Evolutionary conservation across 2,329 filamentous ascomycete genomes (phyloP).

Genomic region (Penicillium sp.): DNA sequence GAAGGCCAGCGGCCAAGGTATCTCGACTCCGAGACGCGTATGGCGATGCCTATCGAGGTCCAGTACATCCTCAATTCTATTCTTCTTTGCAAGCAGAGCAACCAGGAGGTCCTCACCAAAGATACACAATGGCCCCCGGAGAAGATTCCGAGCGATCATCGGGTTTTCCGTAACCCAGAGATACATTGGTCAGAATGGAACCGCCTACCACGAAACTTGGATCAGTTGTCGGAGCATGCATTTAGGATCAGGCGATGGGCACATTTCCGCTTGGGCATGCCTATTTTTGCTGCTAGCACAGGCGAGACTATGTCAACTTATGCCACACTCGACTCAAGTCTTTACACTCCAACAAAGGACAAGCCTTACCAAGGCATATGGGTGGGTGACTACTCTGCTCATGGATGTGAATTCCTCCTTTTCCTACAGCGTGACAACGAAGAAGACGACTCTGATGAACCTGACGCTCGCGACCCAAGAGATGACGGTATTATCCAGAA

Average conservation of each 20-base stretch:
- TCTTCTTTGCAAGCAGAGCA: conserved; percentile 61
- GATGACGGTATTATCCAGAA: conserved; percentile 58
- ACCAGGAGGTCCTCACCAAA: conserved; percentile 50
- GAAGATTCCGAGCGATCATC: conserved; percentile 67
- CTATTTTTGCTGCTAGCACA: conserved; percentile 29
- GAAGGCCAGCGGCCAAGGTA: conserved; percentile 26
- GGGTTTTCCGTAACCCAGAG: conserved; percentile 58
- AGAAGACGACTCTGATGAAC: conserved; percentile 45
- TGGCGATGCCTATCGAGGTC: conserved; percentile 59
- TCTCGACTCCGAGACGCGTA: conserved; percentile 52
- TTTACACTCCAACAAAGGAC: conserved; percentile 79
- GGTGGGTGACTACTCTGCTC: conserved; percentile 86
- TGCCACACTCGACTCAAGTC: conserved; percentile 72
- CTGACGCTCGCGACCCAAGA: conserved; percentile 47
- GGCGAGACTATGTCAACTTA: conserved; percentile 62
- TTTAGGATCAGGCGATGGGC: conserved; percentile 82
- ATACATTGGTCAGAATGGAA: conserved; percentile 49
- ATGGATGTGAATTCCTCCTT: conserved; percentile 87
- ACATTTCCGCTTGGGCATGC: conserved; percentile 62
- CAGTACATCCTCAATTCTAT: conserved; percentile 69
- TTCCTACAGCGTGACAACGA: conserved; percentile 71
- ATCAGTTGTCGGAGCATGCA: conserved; percentile 68
- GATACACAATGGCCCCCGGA: conserved; percentile 76
- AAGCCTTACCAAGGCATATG: conserved; percentile 91
- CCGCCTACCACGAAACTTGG: conserved; percentile 57